A percentile compares a stretch with the other conserved stretches of the same genome.
Evolutionary conservation across 805 yeast genomes (phyloP).

Genomic region (Teunomyces barrocoloradensis): DNA sequence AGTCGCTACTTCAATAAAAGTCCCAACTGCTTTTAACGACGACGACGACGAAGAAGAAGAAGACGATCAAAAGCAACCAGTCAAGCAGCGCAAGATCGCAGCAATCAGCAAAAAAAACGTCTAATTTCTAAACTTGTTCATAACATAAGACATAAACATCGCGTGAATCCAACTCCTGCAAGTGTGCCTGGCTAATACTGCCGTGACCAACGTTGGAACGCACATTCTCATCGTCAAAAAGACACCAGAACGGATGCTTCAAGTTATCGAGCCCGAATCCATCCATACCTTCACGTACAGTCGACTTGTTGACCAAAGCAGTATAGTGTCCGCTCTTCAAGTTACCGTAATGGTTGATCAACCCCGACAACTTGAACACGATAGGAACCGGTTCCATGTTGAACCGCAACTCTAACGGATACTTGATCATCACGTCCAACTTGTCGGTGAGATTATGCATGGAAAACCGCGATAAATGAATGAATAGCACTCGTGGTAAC

Average conservation of each 20-base stretch:
- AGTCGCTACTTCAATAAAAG: background rate
- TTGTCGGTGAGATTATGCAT: slow-evolving; percentile 54
- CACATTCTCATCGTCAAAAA: slow-evolving; percentile 69
- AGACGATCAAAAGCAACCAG: slow-evolving; percentile 4
- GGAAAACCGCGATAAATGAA: slow-evolving; percentile 44
- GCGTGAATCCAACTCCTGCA: slow-evolving; percentile 40
- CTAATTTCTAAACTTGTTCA: slow-evolving; percentile 31
- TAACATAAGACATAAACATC: slow-evolving; percentile 74
- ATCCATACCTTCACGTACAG: slow-evolving; percentile 5
- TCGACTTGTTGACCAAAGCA: slow-evolving; percentile 53
- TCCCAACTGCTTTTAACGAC: slow-evolving; percentile 8
- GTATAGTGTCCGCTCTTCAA: slow-evolving; percentile 78
- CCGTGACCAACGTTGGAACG: slow-evolving; percentile 48
- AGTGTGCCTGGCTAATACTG: slow-evolving; percentile 31
- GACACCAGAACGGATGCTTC: slow-evolving; percentile 57
- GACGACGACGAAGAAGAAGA: slow-evolving; percentile 9
- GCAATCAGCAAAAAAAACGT: slow-evolving; percentile 7
- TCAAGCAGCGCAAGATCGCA: slow-evolving; percentile 3
- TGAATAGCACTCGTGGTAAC: slow-evolving; percentile 36
- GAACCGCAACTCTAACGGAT: slow-evolving; percentile 54
- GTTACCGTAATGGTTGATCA: slow-evolving; percentile 70
- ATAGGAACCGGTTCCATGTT: slow-evolving; percentile 32
- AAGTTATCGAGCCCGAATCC: slow-evolving; percentile 23
- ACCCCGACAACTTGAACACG: slow-evolving; percentile 55
- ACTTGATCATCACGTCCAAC: slow-evolving; percentile 47